Base-by-base conservation (phyloP, 2,329 filamentous ascomycete species). In the Cladobotryum mycophilum region DNA sequence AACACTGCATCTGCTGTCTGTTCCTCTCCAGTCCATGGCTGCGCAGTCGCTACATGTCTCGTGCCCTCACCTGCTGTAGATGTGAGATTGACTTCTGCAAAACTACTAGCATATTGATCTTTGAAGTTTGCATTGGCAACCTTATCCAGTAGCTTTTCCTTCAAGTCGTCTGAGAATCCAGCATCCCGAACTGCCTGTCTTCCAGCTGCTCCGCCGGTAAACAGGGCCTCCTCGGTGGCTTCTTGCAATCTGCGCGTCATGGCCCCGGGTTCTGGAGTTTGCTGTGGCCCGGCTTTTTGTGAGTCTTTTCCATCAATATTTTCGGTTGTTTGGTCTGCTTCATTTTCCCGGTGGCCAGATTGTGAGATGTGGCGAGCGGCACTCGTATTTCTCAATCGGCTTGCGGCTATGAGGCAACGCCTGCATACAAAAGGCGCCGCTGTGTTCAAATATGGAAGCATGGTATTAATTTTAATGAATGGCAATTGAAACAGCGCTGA, bases 21-120 rank as follows among this genome's bases (percentile, higher is more conserved):
- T 68, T 97, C 93, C 12, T 79, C 75, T 2, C 92, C 93, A 0
- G 79, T 82, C 93, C 93, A 99, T 1, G 86, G 78, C 51, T 78
- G 70, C 6, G 84, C 81, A 0, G 78, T 74, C 1, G 89, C 89
- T 35, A 84, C 79, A 45, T 85, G 80, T 53, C 82, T 77, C 2
- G 85, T 86, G 12, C 84, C 85, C 58, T 77, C 76, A 14, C 86
- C 84, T 12, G 86, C 83, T n/a, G 79, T 77, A 4, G 76, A 64
- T 1, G 75, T 67, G 38, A 82, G 61, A 2, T 67, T 69, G 1
- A 74, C 74, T 54, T 77, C 68, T 2, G 75, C 65, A 49, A 84
- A 72, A 0, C 76, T 72, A 1, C 67, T 56, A 0, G 73, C 67
- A 59, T 81, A 63, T 13, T 81, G 72, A 1, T 72, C 70, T n/a